Evolutionary conservation across 2,329 filamentous ascomycete genomes (phyloP).

Genomic region (Stagonosporopsis rhizophila): DNA sequence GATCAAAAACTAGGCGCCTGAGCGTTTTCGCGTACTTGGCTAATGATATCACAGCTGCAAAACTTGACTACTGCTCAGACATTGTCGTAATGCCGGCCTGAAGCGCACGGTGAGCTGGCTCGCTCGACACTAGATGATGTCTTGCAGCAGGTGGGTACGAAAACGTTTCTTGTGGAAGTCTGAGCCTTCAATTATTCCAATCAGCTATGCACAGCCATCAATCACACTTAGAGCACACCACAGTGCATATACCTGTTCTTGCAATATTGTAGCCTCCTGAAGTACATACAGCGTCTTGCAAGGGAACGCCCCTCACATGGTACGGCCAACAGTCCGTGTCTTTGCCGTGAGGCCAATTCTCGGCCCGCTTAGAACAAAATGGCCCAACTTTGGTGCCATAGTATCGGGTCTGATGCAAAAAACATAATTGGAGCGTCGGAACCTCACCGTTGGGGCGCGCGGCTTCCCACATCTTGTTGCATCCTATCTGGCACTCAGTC

Average conservation of each 20-base stretch:
- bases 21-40: constrained; percentile 2
- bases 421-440: constrained; percentile 25
- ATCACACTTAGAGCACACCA: constrained; percentile 1
- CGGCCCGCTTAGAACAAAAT: constrained; percentile 20
- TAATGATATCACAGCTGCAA: constrained; percentile 7
- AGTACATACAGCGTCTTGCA: background rate
- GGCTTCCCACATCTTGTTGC: constrained; percentile 27
- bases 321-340: constrained; percentile 10
- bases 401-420: constrained; percentile 24
- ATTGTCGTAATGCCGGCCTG: constrained; percentile 9
- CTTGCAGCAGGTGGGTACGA: constrained; percentile 21
- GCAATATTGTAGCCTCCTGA: constrained; percentile 1
- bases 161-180: constrained; percentile 10
- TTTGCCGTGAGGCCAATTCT: constrained; percentile 19
- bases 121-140: constrained; percentile 21
- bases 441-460: constrained; percentile 20
- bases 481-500: constrained; percentile 20
- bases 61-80: background rate
- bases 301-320: background rate
- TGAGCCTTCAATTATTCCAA: constrained; percentile 1
- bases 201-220: constrained; percentile 4
- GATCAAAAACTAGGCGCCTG: background rate
- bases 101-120: constrained; percentile 22
- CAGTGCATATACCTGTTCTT: background rate
- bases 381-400: constrained; percentile 18